Percentiles rank a stretch among this genome's conserved stretches.
phyloP scores from a whole-genome alignment of 495 filamentous ascomycete species.

The Umbilicaria muhlenbergii region DNA sequence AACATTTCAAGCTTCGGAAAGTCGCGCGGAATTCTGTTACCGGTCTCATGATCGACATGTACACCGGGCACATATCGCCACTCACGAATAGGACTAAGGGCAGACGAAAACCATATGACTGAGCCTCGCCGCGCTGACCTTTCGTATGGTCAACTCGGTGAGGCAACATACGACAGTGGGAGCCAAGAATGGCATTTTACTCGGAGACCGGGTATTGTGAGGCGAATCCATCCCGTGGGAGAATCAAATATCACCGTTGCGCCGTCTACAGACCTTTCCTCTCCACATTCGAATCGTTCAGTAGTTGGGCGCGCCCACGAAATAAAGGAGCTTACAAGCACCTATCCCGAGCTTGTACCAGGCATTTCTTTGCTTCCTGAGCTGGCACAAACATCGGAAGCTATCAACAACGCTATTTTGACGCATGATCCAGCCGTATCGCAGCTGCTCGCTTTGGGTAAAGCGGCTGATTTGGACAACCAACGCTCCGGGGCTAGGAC shows the following conservation, averaged over 20 bases:
- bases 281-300: not conserved
- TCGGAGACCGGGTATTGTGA: constrained; percentile 11
- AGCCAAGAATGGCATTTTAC: constrained; percentile 41
- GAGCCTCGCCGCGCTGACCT: constrained; percentile 35
- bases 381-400: constrained; percentile 13
- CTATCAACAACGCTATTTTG: constrained; percentile 15
- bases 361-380: constrained; percentile 18
- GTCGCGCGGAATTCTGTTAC: too few species aligned
- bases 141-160: constrained; percentile 51
- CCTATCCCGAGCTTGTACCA: constrained; percentile 25
- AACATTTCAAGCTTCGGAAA: too few species aligned
- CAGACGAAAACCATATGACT: constrained; percentile 44
- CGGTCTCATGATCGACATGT: constrained; percentile 19
- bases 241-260: not conserved
- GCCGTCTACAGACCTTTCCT: too few species aligned
- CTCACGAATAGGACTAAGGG: constrained; percentile 18
- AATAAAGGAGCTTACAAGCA: constrained; percentile 1
- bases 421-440: constrained; percentile 25
- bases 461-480: constrained; percentile 20
- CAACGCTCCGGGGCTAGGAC: constrained; percentile 15
- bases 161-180: constrained; percentile 35
- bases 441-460: constrained; percentile 27
- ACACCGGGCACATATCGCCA: constrained; percentile 10
- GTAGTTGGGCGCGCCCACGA: not conserved
- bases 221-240: constrained; percentile 3